Conservation (phyloP, 129 eudicot species). For the Artemisia argyi region DNA sequence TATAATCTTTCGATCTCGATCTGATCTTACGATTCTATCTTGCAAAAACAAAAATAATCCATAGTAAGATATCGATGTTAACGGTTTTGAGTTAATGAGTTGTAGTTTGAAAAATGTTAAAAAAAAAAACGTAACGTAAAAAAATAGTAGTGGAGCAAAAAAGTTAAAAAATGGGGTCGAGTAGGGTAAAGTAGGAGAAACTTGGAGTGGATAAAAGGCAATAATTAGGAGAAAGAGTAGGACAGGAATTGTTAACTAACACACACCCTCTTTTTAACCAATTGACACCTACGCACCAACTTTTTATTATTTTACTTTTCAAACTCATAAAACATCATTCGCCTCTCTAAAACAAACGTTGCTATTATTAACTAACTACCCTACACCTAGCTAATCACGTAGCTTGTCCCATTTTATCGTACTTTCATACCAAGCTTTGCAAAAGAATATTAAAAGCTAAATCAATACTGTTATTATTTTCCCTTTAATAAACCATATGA, state of each 20-base stretch:
- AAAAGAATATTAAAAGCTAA: background rate
- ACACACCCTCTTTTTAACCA: too few relatives aligned
- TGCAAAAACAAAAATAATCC: too few relatives aligned
- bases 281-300: conserved; percentile 8
- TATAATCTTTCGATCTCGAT: too few relatives aligned
- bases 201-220: background rate
- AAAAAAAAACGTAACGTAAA: too few relatives aligned
- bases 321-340: conserved; percentile 1
- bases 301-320: background rate
- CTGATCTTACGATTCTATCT: too few relatives aligned
- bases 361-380: background rate
- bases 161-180: background rate
- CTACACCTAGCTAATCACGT: background rate
- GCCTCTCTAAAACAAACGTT: conserved; percentile 3
- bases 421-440: background rate
- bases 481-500: background rate
- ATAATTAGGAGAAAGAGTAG: background rate
- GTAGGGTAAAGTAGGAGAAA: background rate
- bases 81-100: too few relatives aligned
- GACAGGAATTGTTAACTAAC: background rate
- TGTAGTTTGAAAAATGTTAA: too few relatives aligned
- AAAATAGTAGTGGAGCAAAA: background rate
- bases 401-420: background rate
- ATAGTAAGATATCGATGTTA: too few relatives aligned
- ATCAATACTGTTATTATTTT: background rate